Base-by-base conservation (phyloP, 306 rosid genomes). In the Trifolium fragiferum region DNA sequence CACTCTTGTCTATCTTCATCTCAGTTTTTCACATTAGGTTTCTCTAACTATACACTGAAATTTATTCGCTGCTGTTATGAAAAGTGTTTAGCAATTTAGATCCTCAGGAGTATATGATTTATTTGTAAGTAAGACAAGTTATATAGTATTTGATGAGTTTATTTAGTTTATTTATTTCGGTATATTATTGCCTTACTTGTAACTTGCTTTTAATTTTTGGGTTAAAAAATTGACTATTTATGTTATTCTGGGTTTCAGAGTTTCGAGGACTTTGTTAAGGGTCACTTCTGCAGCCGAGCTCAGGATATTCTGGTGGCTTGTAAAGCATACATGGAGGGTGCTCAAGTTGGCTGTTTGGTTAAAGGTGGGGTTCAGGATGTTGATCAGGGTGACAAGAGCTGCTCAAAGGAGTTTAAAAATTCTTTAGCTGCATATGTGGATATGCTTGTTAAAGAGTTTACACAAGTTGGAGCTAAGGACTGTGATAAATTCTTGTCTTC, bases 301-400 rank as follows among this genome's bases (percentile, higher is more conserved):
- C 79, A 73, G n/a, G 93, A 89, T 54, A 84, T 93, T 77, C 75
- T 93, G 77, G 89, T 84, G 66, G 93, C 96, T 6, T 91, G 93
- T 69, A 87, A 87, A 83, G 90, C 96, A 32, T 91, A 91, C 72
- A 82, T 78, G 81, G 90, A 85, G 65, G 98, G 98, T 46, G 93
- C 96, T 82, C 96, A 89, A 80, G 97, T 90, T 60, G 98, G 98
- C 7, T 90, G 90, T 78, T 80, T 86, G 76, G 96, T 79, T 41
- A 85, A 85, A 84, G 97, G 90, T 49, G 97, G 96, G 35, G 93
- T 88, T 80, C 97, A 88, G 78, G 97, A 90, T 67, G 90, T 89
- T 33, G 92, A 87, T 40, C 84, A 63, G 47, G 85, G 97, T 51
- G 90, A 90, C 83, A 81, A 82, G 85, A 90, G 98, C 87, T 83